Conservation (phyloP, 148 eudicot genomes). For the Heliamphora exappendiculata region DNA sequence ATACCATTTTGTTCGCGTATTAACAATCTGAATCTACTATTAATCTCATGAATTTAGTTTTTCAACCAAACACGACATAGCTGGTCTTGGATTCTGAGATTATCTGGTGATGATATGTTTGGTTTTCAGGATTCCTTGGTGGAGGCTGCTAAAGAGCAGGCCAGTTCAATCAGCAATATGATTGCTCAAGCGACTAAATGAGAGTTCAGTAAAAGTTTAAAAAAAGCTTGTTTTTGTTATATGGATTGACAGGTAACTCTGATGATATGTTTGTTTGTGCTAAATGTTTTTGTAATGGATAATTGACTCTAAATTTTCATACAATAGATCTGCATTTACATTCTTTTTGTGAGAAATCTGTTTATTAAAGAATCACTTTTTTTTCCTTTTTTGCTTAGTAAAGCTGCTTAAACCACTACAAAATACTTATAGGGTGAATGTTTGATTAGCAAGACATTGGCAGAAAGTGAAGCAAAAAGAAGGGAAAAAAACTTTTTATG, state of each 20-base stretch:
- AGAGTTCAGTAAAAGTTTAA: conserved; percentile 13
- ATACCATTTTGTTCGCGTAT: too few species aligned
- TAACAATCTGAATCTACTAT: too few species aligned
- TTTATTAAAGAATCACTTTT: too few species aligned
- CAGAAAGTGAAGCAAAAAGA: too few species aligned
- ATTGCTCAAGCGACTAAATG: conserved; percentile 85
- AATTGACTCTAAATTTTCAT: background rate
- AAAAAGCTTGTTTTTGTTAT: background rate
- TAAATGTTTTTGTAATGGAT: background rate
- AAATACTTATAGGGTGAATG: too few species aligned
- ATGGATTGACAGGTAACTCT: background rate
- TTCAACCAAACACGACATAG: too few species aligned
- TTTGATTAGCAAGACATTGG: too few species aligned
- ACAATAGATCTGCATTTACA: background rate
- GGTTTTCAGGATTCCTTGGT: conserved; percentile 73
- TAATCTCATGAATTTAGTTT: too few species aligned
- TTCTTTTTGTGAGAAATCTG: too few species aligned
- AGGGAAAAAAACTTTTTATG: too few species aligned
- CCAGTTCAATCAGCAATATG: conserved; percentile 70
- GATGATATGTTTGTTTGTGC: background rate
- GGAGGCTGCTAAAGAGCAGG: conserved; percentile 83
- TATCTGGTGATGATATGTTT: background rate
- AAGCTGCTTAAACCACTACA: too few species aligned
- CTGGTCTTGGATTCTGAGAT: background rate
- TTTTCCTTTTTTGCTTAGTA: too few species aligned